Base-by-base conservation (phyloP, 1,284 basidiomycete species). In the Pseudozyma hubeiensis region DNA sequence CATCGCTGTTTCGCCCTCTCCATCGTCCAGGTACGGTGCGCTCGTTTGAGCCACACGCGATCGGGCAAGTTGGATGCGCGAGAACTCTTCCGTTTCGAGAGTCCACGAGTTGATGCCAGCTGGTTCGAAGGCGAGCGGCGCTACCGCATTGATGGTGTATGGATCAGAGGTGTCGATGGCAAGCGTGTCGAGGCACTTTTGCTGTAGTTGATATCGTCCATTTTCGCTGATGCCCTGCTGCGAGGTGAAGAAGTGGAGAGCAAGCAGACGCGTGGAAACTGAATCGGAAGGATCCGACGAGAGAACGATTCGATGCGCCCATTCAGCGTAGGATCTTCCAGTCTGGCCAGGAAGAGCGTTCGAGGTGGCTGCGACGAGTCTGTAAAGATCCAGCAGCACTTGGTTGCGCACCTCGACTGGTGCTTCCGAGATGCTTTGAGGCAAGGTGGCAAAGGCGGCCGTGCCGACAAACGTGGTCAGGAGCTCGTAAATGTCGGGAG, bases 401-500 rank as follows among this genome's bases (percentile, higher is more conserved):
- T 73, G 69, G n/a, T 69, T 68, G 40, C 48, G 64, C 31, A 60
- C 40, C 16, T 68, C 53, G 4, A 40, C 29, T 19, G 44, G 34
- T 7, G 43, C 49, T 19, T 46, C 43, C 2, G 64, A 43, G 44
- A 62, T 31, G 34, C 11, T 49, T 19, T 49, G 50, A 17, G 39
- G 48, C 9, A 56, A 65, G 5, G 69, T 41, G 29, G 64, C 41
- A 30, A 81, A 76, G 53, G 68, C 58, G 9, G 64, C 55, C 13
- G 53, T 56, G 17, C 53, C 37, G 29, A 70, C 52, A 40, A 70
- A 77, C 14, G 63, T 44, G 53, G 61, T 72, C 5, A 76, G 66
- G 45, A 49, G 44, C 17, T 50, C 39, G 39, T 81, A 76, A 11
- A 81, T 49, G 24, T 81, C 78, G 7, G 81, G 71, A 39, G 81